Base-by-base conservation (phyloP, 2,329 filamentous ascomycete species). In the Paraphoma sp. region DNA sequence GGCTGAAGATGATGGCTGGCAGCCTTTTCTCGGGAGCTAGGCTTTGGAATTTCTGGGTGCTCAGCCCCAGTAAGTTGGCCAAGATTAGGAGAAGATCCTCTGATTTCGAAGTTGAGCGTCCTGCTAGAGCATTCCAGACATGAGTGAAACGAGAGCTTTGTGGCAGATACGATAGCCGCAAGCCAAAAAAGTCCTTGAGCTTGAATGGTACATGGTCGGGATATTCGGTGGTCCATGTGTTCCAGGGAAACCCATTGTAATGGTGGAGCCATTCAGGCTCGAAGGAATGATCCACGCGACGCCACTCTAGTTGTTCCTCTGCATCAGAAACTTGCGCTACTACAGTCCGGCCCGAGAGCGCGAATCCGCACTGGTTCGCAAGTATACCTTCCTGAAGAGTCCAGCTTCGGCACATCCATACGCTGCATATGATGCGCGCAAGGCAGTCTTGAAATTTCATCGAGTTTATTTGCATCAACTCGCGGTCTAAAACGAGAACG, bases 301-400 rank as follows among this genome's bases (percentile, higher is more conserved):
- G 23, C 23, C 23, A 23, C 23, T 23, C 23, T 23, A 23, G 23
- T 5, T 23, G 23, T 23, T 23, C 23, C 5, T 23, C 23, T 23
- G 23, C 23, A 23, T 23, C 23, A 38, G 10, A 38, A 38, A n/a
- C n/a, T 38, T 11, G n/a, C 33, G 33, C 33, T 11, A 38, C n/a
- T 38, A 38, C 10, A n/a, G n/a, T 38, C 33, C n/a, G 33, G n/a
- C 33, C n/a, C 10, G 33, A n/a, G 31, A 59, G 50, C 28, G 49
- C 58, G 23, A 64, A 51, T 16, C 45, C 59, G 30, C 56, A 56
- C n/a, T 53, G 46, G 30, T 47, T 40, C 3, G 53, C 47, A 29
- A 64, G 43, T 2, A 53, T 45, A n/a, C 60, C 57, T 49, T 65
- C 62, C 36, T 61, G 54, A 12, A 58, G 51, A n/a, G 62, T 65